A percentile compares a stretch with the other conserved stretches of the same genome.
Evolutionary conservation across 345 rosid species (phyloP).

Genomic region (Angophora floribunda): DNA sequence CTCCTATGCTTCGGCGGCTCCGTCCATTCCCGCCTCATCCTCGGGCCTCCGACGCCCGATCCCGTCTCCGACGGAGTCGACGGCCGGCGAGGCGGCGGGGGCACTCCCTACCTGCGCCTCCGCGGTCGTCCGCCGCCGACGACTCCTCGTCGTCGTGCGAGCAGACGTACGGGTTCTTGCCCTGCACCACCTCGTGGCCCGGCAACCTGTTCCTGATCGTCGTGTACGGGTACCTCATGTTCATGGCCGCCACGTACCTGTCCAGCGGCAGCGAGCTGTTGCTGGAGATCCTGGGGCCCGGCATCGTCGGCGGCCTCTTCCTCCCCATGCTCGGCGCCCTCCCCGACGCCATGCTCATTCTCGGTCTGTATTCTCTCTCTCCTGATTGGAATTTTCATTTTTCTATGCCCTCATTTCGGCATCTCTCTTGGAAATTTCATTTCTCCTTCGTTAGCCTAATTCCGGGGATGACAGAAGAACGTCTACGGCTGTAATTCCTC

Average conservation of each 20-base stretch:
- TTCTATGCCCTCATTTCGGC: background rate
- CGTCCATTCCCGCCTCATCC: conserved; percentile 27
- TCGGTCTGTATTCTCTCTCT: conserved; percentile 35
- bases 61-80: conserved; percentile 54
- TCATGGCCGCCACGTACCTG: conserved; percentile 63
- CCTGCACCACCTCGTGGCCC: conserved; percentile 65
- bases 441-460: background rate
- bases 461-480: background rate
- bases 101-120: background rate
- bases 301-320: conserved; percentile 85
- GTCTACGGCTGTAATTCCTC: background rate
- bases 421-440: too few species aligned
- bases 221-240: conserved; percentile 82
- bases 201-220: conserved; percentile 74
- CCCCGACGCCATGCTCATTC: conserved; percentile 95
- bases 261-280: conserved; percentile 87
- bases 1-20: conserved; percentile 4
- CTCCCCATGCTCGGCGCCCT: conserved; percentile 94
- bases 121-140: background rate
- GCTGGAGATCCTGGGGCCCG: conserved; percentile 92
- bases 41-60: conserved; percentile 1
- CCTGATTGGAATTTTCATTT: background rate
- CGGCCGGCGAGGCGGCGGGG: background rate
- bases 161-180: conserved; percentile 89
- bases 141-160: conserved; percentile 39